Percentiles rank a stretch among this genome's conserved stretches.
phyloP scores from a whole-genome alignment of 192 early-diverging fungal genomes.

The Jimgerdemannia lactiflua region DNA sequence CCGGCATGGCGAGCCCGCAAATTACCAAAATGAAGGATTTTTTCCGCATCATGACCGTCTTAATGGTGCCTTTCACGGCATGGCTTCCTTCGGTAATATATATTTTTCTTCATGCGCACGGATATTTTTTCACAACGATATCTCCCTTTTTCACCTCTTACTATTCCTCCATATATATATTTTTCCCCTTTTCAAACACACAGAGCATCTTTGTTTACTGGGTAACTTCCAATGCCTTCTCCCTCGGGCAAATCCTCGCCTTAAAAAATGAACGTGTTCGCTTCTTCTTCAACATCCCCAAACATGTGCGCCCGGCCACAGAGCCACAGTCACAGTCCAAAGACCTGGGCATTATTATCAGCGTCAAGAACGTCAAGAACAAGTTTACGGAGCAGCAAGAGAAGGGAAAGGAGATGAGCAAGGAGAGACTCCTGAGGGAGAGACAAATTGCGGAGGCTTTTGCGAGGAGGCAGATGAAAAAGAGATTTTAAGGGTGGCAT shows the following conservation, averaged over 20 bases:
- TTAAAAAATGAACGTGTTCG: slow-evolving; percentile 62
- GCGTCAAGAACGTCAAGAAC: slow-evolving; percentile 48
- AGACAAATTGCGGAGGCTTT: slow-evolving; percentile 32
- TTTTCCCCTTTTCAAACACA: too few relatives aligned
- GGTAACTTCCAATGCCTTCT: slow-evolving; percentile 73
- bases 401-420: slow-evolving; percentile 29
- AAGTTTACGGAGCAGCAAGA: slow-evolving; percentile 22
- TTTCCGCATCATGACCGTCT: slow-evolving; percentile 41
- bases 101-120: too few relatives aligned
- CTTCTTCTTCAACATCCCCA: slow-evolving; percentile 56
- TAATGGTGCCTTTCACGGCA: slow-evolving; percentile 44
- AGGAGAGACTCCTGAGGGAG: slow-evolving; percentile 31
- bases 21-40: slow-evolving; percentile 36
- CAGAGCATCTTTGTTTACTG: slow-evolving; percentile 85
- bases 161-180: background rate
- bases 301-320: slow-evolving; percentile 34
- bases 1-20: slow-evolving; percentile 35
- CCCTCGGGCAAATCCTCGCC: slow-evolving; percentile 64
- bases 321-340: slow-evolving; percentile 32
- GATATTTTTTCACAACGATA: background rate
- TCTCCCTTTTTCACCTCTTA: slow-evolving; percentile 20
- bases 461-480: slow-evolving; percentile 29
- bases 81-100: slow-evolving; percentile 42
- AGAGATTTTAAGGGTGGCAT: slow-evolving; percentile 23
- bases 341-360: slow-evolving; percentile 13